Conservation (phyloP, 345 rosid genomes). For the Populus davidiana region DNA sequence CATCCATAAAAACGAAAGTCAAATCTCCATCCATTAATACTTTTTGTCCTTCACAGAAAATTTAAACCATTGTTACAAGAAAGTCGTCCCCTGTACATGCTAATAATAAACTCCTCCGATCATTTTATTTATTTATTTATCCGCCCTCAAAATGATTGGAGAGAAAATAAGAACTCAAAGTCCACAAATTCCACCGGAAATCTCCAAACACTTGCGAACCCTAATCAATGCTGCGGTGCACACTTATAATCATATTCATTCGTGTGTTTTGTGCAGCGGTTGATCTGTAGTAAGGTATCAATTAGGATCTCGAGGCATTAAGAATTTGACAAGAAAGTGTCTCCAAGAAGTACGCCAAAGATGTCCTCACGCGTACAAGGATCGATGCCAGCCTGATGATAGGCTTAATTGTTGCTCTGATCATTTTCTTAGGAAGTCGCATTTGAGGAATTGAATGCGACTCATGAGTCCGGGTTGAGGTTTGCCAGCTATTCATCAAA, state of each 20-base stretch:
- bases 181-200: conserved; percentile 15
- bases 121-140: too few relatives aligned
- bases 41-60: conserved; percentile 16
- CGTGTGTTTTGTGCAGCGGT: background rate
- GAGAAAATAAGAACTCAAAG: background rate
- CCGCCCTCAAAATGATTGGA: background rate
- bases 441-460: too few relatives aligned
- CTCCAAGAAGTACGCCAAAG: background rate
- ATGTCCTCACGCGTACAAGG: background rate
- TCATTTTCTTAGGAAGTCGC: too few relatives aligned
- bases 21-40: conserved; percentile 9
- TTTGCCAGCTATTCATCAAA: too few relatives aligned
- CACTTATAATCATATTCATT: background rate
- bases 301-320: background rate
- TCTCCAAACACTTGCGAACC: conserved; percentile 7
- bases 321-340: background rate
- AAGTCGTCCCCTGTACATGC: background rate
- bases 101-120: background rate
- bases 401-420: too few relatives aligned
- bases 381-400: background rate
- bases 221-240: background rate
- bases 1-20: conserved; percentile 17
- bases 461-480: too few relatives aligned
- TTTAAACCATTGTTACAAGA: background rate
- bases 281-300: background rate